Base-by-base conservation (phyloP, 441 rosid genomes). In the Gossypium gossypioides region DNA sequence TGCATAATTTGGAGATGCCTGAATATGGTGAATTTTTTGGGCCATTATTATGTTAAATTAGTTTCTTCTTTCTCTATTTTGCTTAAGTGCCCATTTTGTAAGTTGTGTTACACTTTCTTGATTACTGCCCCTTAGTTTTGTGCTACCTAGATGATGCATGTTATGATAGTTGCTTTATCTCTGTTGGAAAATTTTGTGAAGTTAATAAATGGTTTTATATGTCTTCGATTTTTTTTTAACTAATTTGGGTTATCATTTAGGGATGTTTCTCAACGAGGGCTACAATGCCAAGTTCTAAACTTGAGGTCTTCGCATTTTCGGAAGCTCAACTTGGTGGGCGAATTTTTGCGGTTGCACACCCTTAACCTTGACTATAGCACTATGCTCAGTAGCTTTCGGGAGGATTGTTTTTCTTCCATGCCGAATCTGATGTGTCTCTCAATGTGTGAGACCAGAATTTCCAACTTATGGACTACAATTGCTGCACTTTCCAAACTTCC, bases 341-440 rank as follows among this genome's bases (percentile, higher is more conserved):
- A 88, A 72, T 94, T 94, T 80, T 63, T 61, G 78, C 81, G 70
- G 57, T 60, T 88, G 55, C 92, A 80, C 70, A 86, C 91, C 24
- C 93, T 91, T 48, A 86, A 86, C 80, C 87, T 91, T 61, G 97
- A 93, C 82, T 84, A 75, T 69, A 89, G 88, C 73, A 84, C 86
- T 79, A 77, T 82, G 5, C 84, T 87, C 4, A 72, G 69, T 79
- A 83, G 91, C 82, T 91, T 94, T 82, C 86, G 79, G 60, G 94
- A 94, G 79, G 88, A 81, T 67, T 94, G 99, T 77, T 91, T 94
- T 66, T 70, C 90, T 85, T 70, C 83, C 83, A 91, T 89, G 92
- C 96, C 99, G 7, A 90, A 91, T 40, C 84, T 94, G 74, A 76
- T 65, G 50, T 79, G 73, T 75, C 89, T 94, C 71, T 90, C 99